A percentile compares a stretch with the other conserved stretches of the same genome.
These are phyloP conservation scores for Lactuca saligna DNA, from an alignment of 129 eudicot species.

Conservation along the genomic window DNA sequence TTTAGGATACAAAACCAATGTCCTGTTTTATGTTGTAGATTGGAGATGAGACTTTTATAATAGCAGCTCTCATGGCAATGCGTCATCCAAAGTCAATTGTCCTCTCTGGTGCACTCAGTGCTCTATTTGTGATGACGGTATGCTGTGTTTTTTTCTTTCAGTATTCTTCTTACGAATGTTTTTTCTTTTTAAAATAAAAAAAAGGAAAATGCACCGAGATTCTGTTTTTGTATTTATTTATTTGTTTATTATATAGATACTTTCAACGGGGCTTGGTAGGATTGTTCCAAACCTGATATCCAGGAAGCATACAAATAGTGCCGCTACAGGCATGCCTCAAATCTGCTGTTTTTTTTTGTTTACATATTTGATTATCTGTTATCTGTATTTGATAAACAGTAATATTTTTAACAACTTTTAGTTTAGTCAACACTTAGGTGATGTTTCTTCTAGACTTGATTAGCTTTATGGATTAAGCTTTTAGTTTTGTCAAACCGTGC, in stretches of 20 bases:
- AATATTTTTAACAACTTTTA: too few relatives aligned
- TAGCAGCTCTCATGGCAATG: conserved; percentile 99
- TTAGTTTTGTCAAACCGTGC: too few relatives aligned
- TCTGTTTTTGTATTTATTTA: too few relatives aligned
- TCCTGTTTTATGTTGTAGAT: conserved; percentile 50
- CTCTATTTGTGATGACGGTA: conserved; percentile 96
- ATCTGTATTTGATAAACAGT: neutral
- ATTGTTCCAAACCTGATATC: conserved; percentile 97
- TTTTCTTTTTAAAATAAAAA: neutral
- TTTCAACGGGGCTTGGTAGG: conserved; percentile 99
- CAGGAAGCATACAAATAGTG: conserved; percentile 95
- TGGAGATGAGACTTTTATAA: conserved; percentile 98
- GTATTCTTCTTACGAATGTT: neutral
- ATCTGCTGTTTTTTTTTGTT: conserved; percentile 6
- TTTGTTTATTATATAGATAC: conserved; percentile 46
- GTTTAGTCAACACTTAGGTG: too few relatives aligned
- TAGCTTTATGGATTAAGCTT: too few relatives aligned
- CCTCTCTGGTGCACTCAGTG: conserved; percentile 96
- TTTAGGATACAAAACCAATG: neutral
- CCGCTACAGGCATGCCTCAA: conserved; percentile 76
- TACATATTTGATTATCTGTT: neutral
- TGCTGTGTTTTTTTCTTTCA: conserved; percentile 10
- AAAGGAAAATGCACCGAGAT: neutral
- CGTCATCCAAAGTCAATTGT: conserved; percentile 99
- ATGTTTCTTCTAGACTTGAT: too few relatives aligned